Evolutionary conservation across 2,329 filamentous ascomycete species (phyloP), one percentile per base, ranked within the genome.

Genomic region (Chaetoscypha palmicola): DNA sequence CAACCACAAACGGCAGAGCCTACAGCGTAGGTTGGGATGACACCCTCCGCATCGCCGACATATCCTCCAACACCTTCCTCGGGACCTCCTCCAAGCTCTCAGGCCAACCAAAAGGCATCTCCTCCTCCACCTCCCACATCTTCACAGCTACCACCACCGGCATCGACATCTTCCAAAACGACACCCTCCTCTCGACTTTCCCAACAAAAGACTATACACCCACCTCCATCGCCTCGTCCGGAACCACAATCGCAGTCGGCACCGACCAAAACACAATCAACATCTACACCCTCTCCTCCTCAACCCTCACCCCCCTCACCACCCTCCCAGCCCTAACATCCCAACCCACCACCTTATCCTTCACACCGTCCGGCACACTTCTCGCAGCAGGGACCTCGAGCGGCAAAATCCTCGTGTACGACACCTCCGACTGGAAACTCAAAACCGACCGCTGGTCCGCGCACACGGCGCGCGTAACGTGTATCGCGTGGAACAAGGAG

Each of bases 1-100:
- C 82, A 2, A 68, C 78, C 1, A 69, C 70, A 5, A 61, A 70
- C 2, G 76, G 79, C 24, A 75, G 79, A 52, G 77, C 88, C n/a
- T 90, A 86, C 67, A 91, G 83, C 58, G 85, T 91, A 41, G 90
- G 83, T 51, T 98, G 91, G 92, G 92, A 98, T 61, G 92, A 98
- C 63, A 88, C 83, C 1, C 71, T 97, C 26, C 83, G 89, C 50
- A 83, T 77, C 33, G 74, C 94, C 26, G 89, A 94, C 52, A 74
- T 83, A 46, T 74, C 79, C 1, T 78, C 82, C 41, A 83, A 79
- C 58, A 86, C 81, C 0, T 96, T 94, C 63, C 73, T 81, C 4
- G 87, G 85, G 43, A 72, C 74, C 38, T 71, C 78, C 1, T 67
- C 74, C 23, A 82, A 84, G 59, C 74, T 94, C 16, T 72, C 77